phyloP scores from a whole-genome alignment of 129 eudicot genomes.

The Flaveria ramosissima region DNA sequence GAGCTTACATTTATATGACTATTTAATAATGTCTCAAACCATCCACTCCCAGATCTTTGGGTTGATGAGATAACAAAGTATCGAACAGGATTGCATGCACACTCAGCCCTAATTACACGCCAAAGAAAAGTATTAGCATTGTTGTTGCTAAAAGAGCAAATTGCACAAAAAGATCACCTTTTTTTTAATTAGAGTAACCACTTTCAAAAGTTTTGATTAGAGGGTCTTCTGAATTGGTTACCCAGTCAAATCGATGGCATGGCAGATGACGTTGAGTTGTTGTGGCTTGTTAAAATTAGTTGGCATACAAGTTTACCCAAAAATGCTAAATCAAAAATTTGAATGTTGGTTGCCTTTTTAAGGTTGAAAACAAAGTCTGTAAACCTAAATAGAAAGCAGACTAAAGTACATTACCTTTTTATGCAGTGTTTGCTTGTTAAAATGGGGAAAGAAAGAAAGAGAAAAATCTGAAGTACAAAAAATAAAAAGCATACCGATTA shows the following conservation, averaged over 20 bases:
- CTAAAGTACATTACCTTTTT: background rate
- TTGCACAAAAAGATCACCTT: background rate
- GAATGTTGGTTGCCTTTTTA: background rate
- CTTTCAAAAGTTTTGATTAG: background rate
- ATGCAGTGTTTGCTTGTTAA: background rate
- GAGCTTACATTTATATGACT: slow-evolving; percentile 84
- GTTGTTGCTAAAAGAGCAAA: background rate
- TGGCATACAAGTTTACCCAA: background rate
- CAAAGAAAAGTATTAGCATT: slow-evolving; percentile 32
- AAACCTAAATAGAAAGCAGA: background rate
- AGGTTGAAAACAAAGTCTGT: background rate
- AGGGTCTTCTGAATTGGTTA: background rate
- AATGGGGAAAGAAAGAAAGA: background rate
- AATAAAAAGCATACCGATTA: slow-evolving; percentile 50
- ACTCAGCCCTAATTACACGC: slow-evolving; percentile 56
- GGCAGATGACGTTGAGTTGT: background rate
- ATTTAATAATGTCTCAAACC: slow-evolving; percentile 93
- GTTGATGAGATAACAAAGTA: slow-evolving; percentile 83
- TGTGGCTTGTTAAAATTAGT: background rate
- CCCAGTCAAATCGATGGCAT: background rate
- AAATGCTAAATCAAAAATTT: background rate
- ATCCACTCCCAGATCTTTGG: slow-evolving; percentile 97
- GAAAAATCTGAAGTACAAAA: background rate
- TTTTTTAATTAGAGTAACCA: background rate
- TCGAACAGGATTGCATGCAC: slow-evolving; percentile 89